Base-by-base conservation (phyloP, 2,329 filamentous ascomycete genomes). In the Microthyrium microscopicum region DNA sequence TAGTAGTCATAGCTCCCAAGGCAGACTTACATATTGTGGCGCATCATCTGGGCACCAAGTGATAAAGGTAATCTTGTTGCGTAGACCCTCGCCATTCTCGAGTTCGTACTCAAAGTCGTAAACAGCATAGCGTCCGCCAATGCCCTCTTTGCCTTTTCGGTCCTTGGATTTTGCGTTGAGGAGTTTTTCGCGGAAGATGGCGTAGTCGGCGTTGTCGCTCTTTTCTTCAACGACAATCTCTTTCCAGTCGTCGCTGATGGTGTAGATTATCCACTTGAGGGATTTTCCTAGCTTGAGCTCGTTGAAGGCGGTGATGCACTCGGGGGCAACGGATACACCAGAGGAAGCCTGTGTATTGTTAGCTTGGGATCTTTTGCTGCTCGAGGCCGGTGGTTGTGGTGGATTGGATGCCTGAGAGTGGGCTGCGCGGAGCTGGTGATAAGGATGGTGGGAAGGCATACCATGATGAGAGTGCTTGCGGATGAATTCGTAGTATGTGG, bases 1-100 rank as follows among this genome's bases (percentile, higher is more conserved):
- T 2, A 17, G 5, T n/a, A 19, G 8, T 12, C 13, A 8, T 9
- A 16, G 15, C 13, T 17, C 26, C 11, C 5, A 3, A 17, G n/a
- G 13, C 20, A 24, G 20, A 61, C 71, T 56, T 54, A 84, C 80
- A 66, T 77, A 76, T 58, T 84, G 67, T 44, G 68, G 62, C 43
- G 81, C 78, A 68, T 83, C 74, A 70, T 89, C 78, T 38, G 78
- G 78, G 42, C 76, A 77, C 78, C 78, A 85, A 47, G 73, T 66
- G 46, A 84, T 73, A 61, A 84, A 82, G 50, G 72, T 37, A 16
- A 53, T 54, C 46, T 54, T 53, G 45, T 43, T 49, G 71, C 77
- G 72, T 51, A 65, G 64, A 49, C 80, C 80, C 59, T 84, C 80
- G 45, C 77, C 78, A 37, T 66, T 68, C 39, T 69, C 67, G 41